Evolutionary conservation across 768 basidiomycete genomes (phyloP), one percentile per base, ranked within the genome.

Genomic region (Mycena venus): DNA sequence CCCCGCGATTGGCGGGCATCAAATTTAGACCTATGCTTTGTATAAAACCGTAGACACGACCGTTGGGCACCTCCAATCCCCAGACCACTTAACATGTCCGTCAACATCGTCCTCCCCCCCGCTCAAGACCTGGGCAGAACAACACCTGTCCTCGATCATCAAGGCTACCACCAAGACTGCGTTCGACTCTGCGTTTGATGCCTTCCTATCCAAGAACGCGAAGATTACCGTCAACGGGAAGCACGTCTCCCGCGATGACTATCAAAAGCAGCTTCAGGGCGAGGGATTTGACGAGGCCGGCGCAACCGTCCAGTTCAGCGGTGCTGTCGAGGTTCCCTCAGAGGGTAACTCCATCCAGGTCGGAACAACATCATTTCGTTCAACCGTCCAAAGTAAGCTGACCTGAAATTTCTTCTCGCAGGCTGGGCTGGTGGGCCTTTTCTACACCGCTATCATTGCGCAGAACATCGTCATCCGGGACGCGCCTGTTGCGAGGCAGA

Each of bases 121-220:
- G 3, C 88, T 90, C 73, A 82, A 83, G 29, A 78, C 79, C 49
- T 90, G 86, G 86, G 84, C 86, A 17, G 73, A 88, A 74, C 78
- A 81, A 62, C 86, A 78, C 75, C 60, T 90, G 66, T 79, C 80
- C 4, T 75, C 84, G 29, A 66, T 90, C 56, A 81, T 87, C 73
- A 73, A 82, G 68, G 85, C 88, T 7, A 86, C 85, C 38, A 85
- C 81, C 5, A 49, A 78, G 27, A 69, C 71, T 0, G 82, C 79
- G 21, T 87, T 89, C 70, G 70, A 84, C 58, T 36, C 71, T 23
- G 83, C 85, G 0, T 87, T 90, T 79, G 84, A 89, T 40, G 78
- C 70, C 2, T 86, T 87, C 71, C 78, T 90, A 70, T 82, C 86
- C 9, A 34, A 79, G 42, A 27, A 85, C 19, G 84, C 81, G 32